These are phyloP conservation scores for Rhodotorula paludigena DNA, from an alignment of 768 basidiomycete genomes.

Conservation along the genomic window DNA sequence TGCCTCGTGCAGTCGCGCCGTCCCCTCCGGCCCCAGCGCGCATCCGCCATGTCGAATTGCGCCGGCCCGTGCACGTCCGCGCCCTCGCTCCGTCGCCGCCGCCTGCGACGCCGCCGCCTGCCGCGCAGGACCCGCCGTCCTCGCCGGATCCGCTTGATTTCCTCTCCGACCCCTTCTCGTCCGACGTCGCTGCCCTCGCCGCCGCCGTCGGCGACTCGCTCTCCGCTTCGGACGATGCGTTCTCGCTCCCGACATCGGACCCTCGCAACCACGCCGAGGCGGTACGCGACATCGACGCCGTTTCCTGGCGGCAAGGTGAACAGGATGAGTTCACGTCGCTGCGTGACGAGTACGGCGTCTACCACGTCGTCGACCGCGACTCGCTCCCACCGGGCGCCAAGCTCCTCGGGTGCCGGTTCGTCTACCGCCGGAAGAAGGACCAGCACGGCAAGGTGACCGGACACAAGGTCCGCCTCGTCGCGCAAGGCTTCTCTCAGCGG, in stretches of 20 bases:
- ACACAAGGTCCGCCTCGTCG: constrained; percentile 53
- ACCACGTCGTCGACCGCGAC: constrained; percentile 39
- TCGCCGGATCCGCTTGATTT: constrained; percentile 6
- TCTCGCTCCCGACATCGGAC: background rate
- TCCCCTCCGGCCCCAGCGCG: too few species aligned
- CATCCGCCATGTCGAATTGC: too few species aligned
- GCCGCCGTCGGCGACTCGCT: background rate
- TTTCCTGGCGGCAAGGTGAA: constrained; percentile 14
- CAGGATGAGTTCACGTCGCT: constrained; percentile 4
- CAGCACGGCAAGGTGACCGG: constrained; percentile 46
- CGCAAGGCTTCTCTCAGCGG: constrained; percentile 51
- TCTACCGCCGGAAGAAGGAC: constrained; percentile 51
- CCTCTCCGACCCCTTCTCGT: background rate
- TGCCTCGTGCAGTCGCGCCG: too few species aligned
- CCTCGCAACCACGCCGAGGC: constrained; percentile 15
- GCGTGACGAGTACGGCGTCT: constrained; percentile 48
- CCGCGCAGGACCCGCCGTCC: too few species aligned
- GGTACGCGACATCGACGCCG: background rate
- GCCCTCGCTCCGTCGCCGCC: background rate
- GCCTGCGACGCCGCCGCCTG: too few species aligned
- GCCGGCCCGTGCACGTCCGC: background rate
- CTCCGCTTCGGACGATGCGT: background rate
- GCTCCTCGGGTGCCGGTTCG: constrained; percentile 49
- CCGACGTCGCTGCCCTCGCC: background rate
- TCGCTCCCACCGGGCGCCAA: constrained; percentile 43